A percentile compares a stretch with the other conserved stretches of the same genome.
phyloP scores from a whole-genome alignment of 116 monocot species.

The Phalaenopsis hybrid region DNA sequence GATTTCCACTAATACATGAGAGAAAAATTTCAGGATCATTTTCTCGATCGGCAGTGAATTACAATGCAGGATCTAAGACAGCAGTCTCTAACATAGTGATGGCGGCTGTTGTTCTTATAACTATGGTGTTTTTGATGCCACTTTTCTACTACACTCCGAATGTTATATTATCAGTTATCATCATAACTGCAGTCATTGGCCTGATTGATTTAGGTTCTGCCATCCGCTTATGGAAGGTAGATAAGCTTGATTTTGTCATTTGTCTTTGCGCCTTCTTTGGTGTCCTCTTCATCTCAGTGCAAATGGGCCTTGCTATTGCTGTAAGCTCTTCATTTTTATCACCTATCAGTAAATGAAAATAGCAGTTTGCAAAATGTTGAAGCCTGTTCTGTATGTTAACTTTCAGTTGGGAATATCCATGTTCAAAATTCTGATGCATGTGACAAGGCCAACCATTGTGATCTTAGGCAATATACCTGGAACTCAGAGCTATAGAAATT shows the following conservation, averaged over 20 bases:
- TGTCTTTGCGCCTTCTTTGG: conserved; percentile 60
- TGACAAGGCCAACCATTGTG: conserved; percentile 50
- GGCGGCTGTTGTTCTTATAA: conserved; percentile 64
- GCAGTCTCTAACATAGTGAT: conserved; percentile 70
- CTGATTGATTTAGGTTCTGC: conserved; percentile 40
- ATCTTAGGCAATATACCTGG: conserved; percentile 41
- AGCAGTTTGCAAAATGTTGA: background rate
- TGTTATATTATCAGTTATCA: conserved; percentile 60
- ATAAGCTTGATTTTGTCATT: conserved; percentile 61
- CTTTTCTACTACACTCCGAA: conserved; percentile 67
- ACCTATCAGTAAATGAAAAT: background rate
- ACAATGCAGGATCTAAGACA: conserved; percentile 60
- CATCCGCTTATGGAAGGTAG: conserved; percentile 46
- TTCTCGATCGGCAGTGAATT: conserved; percentile 72
- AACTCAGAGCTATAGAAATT: conserved; percentile 37
- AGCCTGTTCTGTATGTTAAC: background rate
- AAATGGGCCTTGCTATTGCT: conserved; percentile 50
- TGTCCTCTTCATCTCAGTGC: conserved; percentile 65
- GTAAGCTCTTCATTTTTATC: conserved; percentile 19
- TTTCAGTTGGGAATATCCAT: conserved; percentile 49
- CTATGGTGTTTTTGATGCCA: conserved; percentile 68
- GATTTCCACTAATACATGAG: background rate
- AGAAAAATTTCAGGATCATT: conserved; percentile 58
- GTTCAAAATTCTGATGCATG: conserved; percentile 56
- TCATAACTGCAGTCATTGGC: conserved; percentile 61